A percentile compares a stretch with the other conserved stretches of the same genome.
Evolutionary conservation across 768 basidiomycete genomes (phyloP).

Genomic region (Lentinula guzmanii): DNA sequence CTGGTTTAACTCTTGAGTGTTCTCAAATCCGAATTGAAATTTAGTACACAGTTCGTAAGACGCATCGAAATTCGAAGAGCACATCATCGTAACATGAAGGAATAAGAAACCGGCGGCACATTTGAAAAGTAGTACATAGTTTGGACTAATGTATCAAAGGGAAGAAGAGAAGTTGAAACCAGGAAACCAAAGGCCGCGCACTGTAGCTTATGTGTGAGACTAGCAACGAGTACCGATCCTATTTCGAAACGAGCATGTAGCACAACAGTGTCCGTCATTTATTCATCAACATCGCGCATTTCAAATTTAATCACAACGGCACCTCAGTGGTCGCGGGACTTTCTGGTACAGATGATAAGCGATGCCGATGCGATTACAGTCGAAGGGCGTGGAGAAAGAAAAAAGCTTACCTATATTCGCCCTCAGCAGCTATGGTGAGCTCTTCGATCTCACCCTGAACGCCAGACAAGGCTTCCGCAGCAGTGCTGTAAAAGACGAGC

Average conservation of each 20-base stretch:
- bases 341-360: slow-evolving; percentile 38
- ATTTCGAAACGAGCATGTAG: neutral
- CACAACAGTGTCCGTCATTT: neutral
- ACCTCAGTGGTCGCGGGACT: slow-evolving; percentile 86
- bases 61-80: neutral
- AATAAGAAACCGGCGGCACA: neutral
- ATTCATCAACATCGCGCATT: neutral
- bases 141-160: neutral
- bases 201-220: neutral
- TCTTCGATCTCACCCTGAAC: slow-evolving; percentile 93
- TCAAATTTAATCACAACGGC: slow-evolving; percentile 20
- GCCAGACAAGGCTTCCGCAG: slow-evolving; percentile 75
- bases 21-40: too few species aligned
- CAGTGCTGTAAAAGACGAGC: slow-evolving; percentile 66
- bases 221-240: neutral
- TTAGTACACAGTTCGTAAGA: neutral
- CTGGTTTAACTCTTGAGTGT: neutral
- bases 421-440: slow-evolving; percentile 87
- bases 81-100: neutral
- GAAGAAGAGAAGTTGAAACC: neutral
- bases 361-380: neutral
- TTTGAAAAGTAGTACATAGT: neutral
- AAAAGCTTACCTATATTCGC: slow-evolving; percentile 73
- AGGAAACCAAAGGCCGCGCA: neutral
- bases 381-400: neutral